These are phyloP conservation scores for Bruguiera gymnorhiza DNA, from an alignment of 345 rosid species.

Conservation along the genomic window DNA sequence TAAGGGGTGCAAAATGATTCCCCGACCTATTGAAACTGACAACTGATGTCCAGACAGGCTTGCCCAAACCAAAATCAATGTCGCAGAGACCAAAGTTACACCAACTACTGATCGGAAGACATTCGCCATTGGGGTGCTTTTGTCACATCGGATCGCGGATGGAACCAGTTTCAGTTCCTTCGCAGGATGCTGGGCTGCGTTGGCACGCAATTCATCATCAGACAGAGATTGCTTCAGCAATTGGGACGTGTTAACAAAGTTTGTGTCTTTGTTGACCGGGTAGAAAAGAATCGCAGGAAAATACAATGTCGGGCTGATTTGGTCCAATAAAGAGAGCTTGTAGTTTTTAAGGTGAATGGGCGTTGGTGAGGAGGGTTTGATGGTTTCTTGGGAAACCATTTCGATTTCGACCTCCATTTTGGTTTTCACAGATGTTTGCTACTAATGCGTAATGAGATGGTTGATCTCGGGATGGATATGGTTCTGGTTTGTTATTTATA, in stretches of 20 bases:
- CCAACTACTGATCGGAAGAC: constrained; percentile 22
- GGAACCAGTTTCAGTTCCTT: constrained; percentile 22
- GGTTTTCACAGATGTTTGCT: background rate
- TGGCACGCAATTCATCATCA: background rate
- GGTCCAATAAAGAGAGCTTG: constrained; percentile 17
- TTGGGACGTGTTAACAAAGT: background rate
- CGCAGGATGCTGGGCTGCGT: constrained; percentile 30
- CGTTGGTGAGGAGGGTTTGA: constrained; percentile 15
- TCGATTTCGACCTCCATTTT: constrained; percentile 19
- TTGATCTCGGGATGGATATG: no score
- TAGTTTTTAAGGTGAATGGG: constrained; percentile 4
- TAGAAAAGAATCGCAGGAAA: constrained; percentile 13
- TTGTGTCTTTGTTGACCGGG: background rate
- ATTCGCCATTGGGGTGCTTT: constrained; percentile 22
- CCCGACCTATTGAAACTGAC: background rate
- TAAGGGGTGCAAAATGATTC: background rate
- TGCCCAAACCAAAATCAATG: constrained; percentile 37
- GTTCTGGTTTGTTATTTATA: no score
- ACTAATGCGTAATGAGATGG: background rate
- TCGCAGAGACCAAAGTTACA: constrained; percentile 21
- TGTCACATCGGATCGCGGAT: constrained; percentile 49
- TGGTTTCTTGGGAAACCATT: background rate
- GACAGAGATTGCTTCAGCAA: background rate
- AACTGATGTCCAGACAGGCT: constrained; percentile 21
- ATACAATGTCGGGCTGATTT: constrained; percentile 3